These are phyloP conservation scores for Solanum pinnatisectum DNA, from an alignment of 257 asterid species.

Conservation along the genomic window DNA sequence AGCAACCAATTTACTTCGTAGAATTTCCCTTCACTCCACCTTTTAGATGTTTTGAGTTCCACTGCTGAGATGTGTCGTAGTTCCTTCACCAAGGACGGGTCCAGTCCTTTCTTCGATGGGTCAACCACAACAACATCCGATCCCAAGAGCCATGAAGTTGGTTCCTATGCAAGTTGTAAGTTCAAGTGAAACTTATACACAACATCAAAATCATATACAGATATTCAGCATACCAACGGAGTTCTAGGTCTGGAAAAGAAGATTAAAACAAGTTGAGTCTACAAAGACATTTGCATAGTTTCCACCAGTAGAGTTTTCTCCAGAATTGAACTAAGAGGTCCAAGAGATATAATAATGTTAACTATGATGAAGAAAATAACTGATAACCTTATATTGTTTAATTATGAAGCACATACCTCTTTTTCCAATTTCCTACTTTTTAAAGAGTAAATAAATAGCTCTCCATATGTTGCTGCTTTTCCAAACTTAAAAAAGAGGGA, in stretches of 20 bases:
- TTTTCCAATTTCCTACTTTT: conserved; percentile 42
- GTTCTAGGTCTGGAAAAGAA: not conserved
- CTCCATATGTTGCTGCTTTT: not conserved
- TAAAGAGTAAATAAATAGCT: not conserved
- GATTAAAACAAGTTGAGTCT: not conserved
- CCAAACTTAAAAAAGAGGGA: not conserved
- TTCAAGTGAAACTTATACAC: conserved; percentile 6
- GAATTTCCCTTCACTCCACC: conserved; percentile 29
- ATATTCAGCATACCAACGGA: not conserved
- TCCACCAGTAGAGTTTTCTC: not conserved
- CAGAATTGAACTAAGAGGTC: not conserved
- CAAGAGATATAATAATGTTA: not conserved
- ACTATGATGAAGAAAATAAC: not conserved
- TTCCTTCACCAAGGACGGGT: conserved; percentile 55
- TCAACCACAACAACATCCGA: conserved; percentile 91
- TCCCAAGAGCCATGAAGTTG: conserved; percentile 80
- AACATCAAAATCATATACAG: not conserved
- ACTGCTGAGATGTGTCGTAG: conserved; percentile 32
- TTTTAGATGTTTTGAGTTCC: conserved; percentile 35
- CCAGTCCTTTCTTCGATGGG: conserved; percentile 91
- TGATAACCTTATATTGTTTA: not conserved
- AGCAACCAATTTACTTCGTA: not conserved
- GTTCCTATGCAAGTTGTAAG: conserved; percentile 43
- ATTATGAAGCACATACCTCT: conserved; percentile 5
- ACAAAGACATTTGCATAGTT: not conserved